Percentiles rank a stretch among this genome's conserved stretches.
Evolutionary conservation across 2,329 filamentous ascomycete genomes (phyloP).

Genomic region (Penicillium corylophilum): DNA sequence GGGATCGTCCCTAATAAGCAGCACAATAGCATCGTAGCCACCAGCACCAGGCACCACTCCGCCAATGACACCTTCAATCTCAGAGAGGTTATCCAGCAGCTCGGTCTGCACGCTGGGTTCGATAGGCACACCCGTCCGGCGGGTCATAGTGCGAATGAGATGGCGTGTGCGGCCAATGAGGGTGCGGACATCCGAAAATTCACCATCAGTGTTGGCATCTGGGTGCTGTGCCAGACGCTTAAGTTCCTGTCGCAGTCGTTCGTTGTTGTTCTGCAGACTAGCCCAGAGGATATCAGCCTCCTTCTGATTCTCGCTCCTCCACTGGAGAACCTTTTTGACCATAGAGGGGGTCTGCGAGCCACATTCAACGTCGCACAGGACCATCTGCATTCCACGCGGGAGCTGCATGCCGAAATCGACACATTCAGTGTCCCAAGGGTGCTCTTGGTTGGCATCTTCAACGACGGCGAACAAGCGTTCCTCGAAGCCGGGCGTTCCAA

Average conservation of each 20-base stretch:
- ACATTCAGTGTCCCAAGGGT: constrained; percentile 77
- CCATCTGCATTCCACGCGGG: constrained; percentile 70
- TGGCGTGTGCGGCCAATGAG: constrained; percentile 53
- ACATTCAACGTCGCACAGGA: constrained; percentile 96
- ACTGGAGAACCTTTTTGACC: constrained; percentile 87
- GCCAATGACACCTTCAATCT: constrained; percentile 76
- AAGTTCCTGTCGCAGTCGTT: constrained; percentile 65
- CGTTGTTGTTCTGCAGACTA: constrained; percentile 71
- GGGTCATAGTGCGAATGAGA: constrained; percentile 74
- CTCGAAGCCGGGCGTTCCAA: constrained; percentile 66
- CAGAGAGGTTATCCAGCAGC: constrained; percentile 72
- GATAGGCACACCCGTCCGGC: constrained; percentile 73
- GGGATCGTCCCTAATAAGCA: constrained; percentile 73
- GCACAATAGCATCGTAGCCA: constrained; percentile 83
- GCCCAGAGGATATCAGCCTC: constrained; percentile 73
- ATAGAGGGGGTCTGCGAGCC: constrained; percentile 91
- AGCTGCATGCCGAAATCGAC: constrained; percentile 67
- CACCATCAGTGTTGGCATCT: constrained; percentile 42
- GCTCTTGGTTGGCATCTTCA: constrained; percentile 52
- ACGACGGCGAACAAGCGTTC: constrained; percentile 64
- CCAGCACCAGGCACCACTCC: constrained; percentile 93
- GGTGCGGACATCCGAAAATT: constrained; percentile 54
- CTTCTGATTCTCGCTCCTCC: constrained; percentile 65
- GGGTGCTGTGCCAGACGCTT: constrained; percentile 50
- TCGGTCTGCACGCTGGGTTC: constrained; percentile 84